phyloP scores from a whole-genome alignment of 2,329 filamentous ascomycete genomes.

The Colletotrichum sp. region DNA sequence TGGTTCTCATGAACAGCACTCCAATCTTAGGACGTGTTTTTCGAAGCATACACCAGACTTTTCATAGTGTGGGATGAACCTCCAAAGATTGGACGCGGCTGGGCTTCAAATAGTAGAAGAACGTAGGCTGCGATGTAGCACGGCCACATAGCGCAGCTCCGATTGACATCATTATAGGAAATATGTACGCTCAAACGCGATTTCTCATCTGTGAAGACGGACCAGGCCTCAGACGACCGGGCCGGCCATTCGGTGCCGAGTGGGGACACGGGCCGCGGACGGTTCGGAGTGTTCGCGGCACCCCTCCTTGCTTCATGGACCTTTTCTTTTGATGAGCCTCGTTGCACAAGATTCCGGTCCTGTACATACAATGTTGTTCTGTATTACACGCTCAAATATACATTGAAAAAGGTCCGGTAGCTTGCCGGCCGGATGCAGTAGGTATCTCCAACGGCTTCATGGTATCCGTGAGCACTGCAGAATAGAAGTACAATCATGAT shows the following conservation, averaged over 20 bases:
- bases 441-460: fast-evolving
- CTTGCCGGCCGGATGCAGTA: not conserved
- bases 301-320: not conserved
- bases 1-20: not conserved
- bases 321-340: not conserved
- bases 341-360: not conserved
- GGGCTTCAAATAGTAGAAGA: not conserved
- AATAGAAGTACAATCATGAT: not conserved
- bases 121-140: not conserved
- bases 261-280: not conserved
- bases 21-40: not conserved
- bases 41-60: not conserved
- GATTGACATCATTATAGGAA: not conserved
- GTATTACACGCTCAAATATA: not conserved
- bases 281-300: not conserved
- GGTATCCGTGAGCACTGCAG: not conserved
- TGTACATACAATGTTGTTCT: fast-evolving
- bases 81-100: not conserved
- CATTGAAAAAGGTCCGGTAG: not conserved
- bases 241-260: not conserved
- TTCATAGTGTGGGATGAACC: not conserved
- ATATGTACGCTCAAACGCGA: not conserved
- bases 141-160: not conserved
- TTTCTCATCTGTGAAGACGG: not conserved
- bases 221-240: not conserved